phyloP scores from a whole-genome alignment of 495 filamentous ascomycete species.

The Trichoderma asperelloides region DNA sequence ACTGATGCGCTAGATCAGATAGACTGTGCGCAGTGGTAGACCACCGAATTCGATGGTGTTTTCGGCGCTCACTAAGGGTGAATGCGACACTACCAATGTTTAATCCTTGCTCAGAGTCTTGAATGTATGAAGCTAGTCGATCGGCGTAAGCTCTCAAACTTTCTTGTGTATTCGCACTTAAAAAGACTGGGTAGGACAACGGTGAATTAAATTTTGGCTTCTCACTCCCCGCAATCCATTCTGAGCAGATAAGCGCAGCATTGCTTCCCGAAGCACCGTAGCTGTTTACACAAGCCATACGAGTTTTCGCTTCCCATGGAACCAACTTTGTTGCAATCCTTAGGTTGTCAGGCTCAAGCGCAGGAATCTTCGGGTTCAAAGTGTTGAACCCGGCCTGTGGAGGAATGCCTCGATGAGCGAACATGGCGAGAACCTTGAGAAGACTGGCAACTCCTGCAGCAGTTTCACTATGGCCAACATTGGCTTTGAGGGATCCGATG shows the following conservation, averaged over 20 bases:
- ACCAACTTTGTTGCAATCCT: slow-evolving; percentile 22
- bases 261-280: slow-evolving; percentile 24
- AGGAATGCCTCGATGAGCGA: slow-evolving; percentile 33
- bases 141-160: neutral
- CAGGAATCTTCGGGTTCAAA: slow-evolving; percentile 32
- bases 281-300: slow-evolving; percentile 19
- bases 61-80: neutral
- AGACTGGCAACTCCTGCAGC: slow-evolving; percentile 33
- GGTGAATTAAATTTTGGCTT: slow-evolving; percentile 12
- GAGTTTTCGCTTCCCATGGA: slow-evolving; percentile 24
- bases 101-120: neutral
- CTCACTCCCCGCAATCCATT: slow-evolving; percentile 17
- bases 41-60: slow-evolving; percentile 2
- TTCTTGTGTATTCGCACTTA: slow-evolving; percentile 12
- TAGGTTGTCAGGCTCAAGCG: slow-evolving; percentile 29
- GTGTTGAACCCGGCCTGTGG: slow-evolving; percentile 32
- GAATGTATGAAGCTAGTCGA: neutral
- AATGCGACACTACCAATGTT: neutral
- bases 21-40: neutral
- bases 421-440: slow-evolving; percentile 42
- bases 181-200: slow-evolving; percentile 18
- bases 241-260: slow-evolving; percentile 25
- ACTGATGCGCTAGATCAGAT: neutral
- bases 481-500: slow-evolving; percentile 36
- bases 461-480: slow-evolving; percentile 40